Evolutionary conservation across 352 stramenopile species (phyloP).

Genomic region (Globisporangium irregulare): DNA sequence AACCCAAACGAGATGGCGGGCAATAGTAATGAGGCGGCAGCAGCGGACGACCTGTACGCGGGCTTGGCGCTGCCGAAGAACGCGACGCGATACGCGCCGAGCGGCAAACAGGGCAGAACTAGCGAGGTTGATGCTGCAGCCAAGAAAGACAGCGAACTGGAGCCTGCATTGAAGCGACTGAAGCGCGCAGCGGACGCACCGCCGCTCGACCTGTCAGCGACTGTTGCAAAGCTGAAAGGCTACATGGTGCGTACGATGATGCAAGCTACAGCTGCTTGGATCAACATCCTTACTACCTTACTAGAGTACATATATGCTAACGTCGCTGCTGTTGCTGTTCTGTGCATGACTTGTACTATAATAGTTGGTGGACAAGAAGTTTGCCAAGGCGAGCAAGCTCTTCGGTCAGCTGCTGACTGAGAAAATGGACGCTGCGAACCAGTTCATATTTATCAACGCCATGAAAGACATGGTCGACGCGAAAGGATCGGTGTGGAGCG

Average conservation of each 20-base stretch:
- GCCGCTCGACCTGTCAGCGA: slow-evolving; percentile 36
- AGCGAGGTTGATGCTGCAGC: not conserved
- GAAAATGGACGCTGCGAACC: slow-evolving; percentile 34
- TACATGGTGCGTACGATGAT: slow-evolving; percentile 48
- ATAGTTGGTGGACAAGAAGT: slow-evolving; percentile 74
- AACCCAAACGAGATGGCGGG: not conserved
- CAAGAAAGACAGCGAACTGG: not conserved
- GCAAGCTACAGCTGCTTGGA: not conserved
- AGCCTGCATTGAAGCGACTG: slow-evolving; percentile 23
- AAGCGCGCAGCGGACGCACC: slow-evolving; percentile 21
- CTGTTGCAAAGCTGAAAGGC: slow-evolving; percentile 52
- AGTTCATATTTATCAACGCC: slow-evolving; percentile 42
- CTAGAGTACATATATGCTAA: not conserved
- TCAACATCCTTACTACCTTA: not conserved
- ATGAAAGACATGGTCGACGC: slow-evolving; percentile 41
- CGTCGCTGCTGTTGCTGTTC: not conserved
- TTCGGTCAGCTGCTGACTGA: slow-evolving; percentile 49
- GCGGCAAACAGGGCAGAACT: not conserved
- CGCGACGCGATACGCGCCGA: slow-evolving; percentile 32
- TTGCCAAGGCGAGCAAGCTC: slow-evolving; percentile 57
- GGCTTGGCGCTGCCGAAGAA: slow-evolving; percentile 46
- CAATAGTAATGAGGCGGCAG: not conserved
- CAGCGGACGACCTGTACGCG: slow-evolving; percentile 45
- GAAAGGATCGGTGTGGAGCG: slow-evolving; percentile 43
- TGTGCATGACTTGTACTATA: not conserved